These are phyloP conservation scores for Aspergillus persii DNA, from an alignment of 2,329 filamentous ascomycete genomes.

Conservation along the genomic window DNA sequence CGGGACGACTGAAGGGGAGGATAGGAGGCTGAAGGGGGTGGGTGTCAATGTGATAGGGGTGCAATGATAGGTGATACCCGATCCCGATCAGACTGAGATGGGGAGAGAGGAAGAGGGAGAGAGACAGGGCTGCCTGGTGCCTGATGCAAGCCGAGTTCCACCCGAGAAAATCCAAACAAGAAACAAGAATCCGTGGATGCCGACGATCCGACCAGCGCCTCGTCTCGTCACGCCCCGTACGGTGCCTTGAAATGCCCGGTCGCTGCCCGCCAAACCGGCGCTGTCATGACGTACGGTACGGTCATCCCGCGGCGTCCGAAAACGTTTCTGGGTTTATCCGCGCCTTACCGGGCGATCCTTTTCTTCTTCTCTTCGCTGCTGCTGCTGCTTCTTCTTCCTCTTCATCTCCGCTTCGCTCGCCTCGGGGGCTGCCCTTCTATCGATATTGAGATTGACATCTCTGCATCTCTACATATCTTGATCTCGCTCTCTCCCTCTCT, in stretches of 20 bases:
- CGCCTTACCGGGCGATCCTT: slow-evolving; percentile 8
- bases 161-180: neutral
- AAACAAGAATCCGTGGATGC: neutral
- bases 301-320: neutral
- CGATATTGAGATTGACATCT: too few relatives aligned
- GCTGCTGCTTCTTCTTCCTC: slow-evolving; percentile 1
- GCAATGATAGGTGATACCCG: too few relatives aligned
- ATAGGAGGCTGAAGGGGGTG: too few relatives aligned
- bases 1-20: too few relatives aligned
- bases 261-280: neutral
- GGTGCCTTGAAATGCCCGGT: neutral
- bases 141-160: neutral
- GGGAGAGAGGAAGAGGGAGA: neutral
- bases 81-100: too few relatives aligned
- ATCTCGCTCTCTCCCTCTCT: too few relatives aligned
- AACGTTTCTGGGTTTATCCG: slow-evolving; percentile 2
- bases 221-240: neutral
- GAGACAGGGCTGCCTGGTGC: neutral
- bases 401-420: neutral
- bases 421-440: neutral
- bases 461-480: too few relatives aligned
- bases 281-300: neutral
- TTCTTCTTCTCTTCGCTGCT: slow-evolving; percentile 6
- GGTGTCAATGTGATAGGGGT: too few relatives aligned
- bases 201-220: neutral